Base-by-base conservation (phyloP, 805 yeast species). In the Spathaspora boniae region DNA sequence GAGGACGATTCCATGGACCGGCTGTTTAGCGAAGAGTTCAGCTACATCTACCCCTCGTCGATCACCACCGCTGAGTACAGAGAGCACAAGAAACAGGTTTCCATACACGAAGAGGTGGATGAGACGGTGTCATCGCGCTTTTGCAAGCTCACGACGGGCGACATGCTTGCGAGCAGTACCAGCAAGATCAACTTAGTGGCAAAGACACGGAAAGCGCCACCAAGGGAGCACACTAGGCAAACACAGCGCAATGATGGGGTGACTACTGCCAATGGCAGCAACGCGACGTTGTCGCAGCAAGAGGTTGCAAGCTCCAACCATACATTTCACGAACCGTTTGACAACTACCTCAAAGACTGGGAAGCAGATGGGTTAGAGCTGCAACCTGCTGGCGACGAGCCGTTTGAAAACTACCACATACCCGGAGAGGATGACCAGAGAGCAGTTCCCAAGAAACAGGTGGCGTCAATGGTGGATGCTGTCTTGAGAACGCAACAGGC, bases 371-470 rank as follows among this genome's bases (percentile, higher is more conserved):
- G 30, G 11, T 29, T 27, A 21, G 31, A 36, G 15, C 18, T 16
- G 18, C 24, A 18, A 5, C 7, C 8, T 9, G 5, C 11, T 4
- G 8, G 17, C 17, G 9, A 11, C 11, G 62, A 58, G 29, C 61
- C 62, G 0, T 55, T 44, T 26, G 62, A 58, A 9, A 47, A 54
- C 27, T 56, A 58, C 36, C 20, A 37, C 24, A 14, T 33, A 5
- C 24, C 33, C 5, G 6, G 12, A 14, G 12, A 5, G 12, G 22
- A 5, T n/a, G n/a, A n/a, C n/a, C n/a, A n/a, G n/a, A n/a, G n/a
- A n/a, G n/a, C n/a, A n/a, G n/a, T n/a, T n/a, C n/a, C n/a, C n/a
- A n/a, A n/a, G n/a, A n/a, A n/a, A n/a, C n/a, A n/a, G n/a, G n/a
- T n/a, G n/a, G n/a, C n/a, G n/a, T n/a, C n/a, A n/a, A n/a, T n/a